Evolutionary conservation across 768 basidiomycete genomes (phyloP), one percentile per base, ranked within the genome.

Genomic region (Austroboletus festivus): DNA sequence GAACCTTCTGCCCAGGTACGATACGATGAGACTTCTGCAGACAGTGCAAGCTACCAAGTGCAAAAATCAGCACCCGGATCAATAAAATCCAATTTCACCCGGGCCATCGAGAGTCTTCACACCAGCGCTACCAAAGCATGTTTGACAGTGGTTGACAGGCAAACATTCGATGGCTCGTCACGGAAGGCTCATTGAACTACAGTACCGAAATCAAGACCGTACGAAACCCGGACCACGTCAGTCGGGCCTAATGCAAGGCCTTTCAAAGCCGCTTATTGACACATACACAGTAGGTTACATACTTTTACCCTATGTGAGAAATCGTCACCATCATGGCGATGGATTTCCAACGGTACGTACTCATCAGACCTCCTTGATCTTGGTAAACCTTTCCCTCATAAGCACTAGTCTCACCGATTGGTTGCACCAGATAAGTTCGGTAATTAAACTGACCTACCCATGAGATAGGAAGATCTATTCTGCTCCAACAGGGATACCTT

Each of bases 291-390:
- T 1, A 68, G 43, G 62, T 56, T 31, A 52, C 53, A 11, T 52
- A 58, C 30, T 18, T 64, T 9, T 62, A 62, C 21, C 61, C 61
- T 4, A 61, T 62, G 21, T 12, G n/a, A n/a, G n/a, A n/a, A n/a
- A n/a, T n/a, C n/a, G n/a, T 62, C 19, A 54, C 13, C 10, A 26
- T 15, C n/a, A n/a, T 4, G 11, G 8, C 10, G 12, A 33, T 3
- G 5, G 13, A 15, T 33, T 13, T 33, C 31, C 31, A 4, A 34
- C 7, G 23, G 16, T 13, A n/a, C 57, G 11, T 23, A 70, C 73
- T 48, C 58, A 85, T 82, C 84, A 86, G 2, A 86, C 84, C 57
- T 86, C 83, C 46, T 78, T 71, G n/a, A 83, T 51, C 2, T 64
- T 57, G 15, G 50, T 19, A n/a, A n/a, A n/a, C n/a, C n/a, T n/a